Evolutionary conservation across 1,284 basidiomycete genomes (phyloP), one percentile per base, ranked within the genome.

Genomic region (Erythrobasidium hasegawianum): DNA sequence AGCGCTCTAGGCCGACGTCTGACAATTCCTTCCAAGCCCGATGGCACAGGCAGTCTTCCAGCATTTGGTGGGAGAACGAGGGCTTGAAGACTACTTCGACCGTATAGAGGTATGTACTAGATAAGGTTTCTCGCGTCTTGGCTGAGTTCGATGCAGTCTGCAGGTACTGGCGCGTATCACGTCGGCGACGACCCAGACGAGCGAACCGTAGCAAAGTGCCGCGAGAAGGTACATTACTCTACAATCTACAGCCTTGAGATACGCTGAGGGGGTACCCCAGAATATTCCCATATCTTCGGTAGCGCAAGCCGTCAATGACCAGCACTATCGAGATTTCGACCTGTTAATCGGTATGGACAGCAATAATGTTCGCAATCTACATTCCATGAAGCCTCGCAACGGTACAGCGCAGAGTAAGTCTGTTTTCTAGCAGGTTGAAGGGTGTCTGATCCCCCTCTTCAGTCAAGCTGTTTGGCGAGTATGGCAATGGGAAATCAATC

Each of bases 31-130:
- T 20, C 29, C n/a, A 40, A 60, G 57, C 20, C 61, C 67, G 16
- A 62, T 74, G 39, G 73, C 73, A 2, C 71, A 73, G 58, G 72
- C 72, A n/a, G 71, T 73, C 1, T 69, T 73, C 11, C 65, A 62
- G 39, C 64, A 72, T 38, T 18, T 72, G 1, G 68, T 65, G n/a
- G 61, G 71, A 41, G 47, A 71, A 43, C 68, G 70, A 2, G 68
- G 70, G 1, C 27, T 66, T 16, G 59, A 68, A 11, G 45, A 40
- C 16, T 61, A 69, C 7, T 67, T 72, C 45, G 43, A 54, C 33
- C 57, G 68, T 33, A 68, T 73, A 29, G 73, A 74, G 27, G 50
- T 58, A 47, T 16, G 18, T 18, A 20, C 27, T 1, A 18, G 9
- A 27, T 20, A 10, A 29, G 41, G 45, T 8, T 59, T 14, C 3